Base-by-base conservation (phyloP, 140 eudicot genomes). In the Senecio squalidus region DNA sequence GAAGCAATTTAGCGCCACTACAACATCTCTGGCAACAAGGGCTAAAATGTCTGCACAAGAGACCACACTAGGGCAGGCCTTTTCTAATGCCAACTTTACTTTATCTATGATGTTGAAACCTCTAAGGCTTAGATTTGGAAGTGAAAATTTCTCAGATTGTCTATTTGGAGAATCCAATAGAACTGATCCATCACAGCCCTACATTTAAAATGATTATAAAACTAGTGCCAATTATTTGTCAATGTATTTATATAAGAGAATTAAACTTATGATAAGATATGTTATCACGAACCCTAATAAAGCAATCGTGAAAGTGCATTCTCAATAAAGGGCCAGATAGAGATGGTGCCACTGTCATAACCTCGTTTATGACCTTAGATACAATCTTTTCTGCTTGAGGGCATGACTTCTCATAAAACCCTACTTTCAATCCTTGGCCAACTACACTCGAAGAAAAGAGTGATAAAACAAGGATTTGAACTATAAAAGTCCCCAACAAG, bases 231-330 rank as follows among this genome's bases (percentile, higher is more conserved):
- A 17, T 22, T 18, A 24, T 7, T 9, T 10, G 16, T 0, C 2
- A 5, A 20, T 20, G 20, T 10, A 55, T n/a, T 9, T 11, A 13
- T 23, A 69, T 5, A 15, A 40, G 0, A 4, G 2, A 49, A 63
- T n/a, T 60, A 7, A 29, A 23, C 36, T 8, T 3, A 48, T 1
- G n/a, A 48, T 20, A 0, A 4, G 4, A 1, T 18, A 9, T 47
- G 23, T 13, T 31, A 58, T n/a, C 38, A 70, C 74, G 9, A 62
- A 89, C 97, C 86, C 89, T 73, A 50, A 89, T 89, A 55, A 85
- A 89, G 60, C 95, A 85, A 48, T 85, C 97, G 25, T 89, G 97
- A 49, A 79, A 85, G 47, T 85, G 91, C 92, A 89, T 63, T 58
- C 97, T 77, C 57, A 89, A 54, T 49, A 89, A 51, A 16, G 97